Percentiles rank a stretch among this genome's conserved stretches.
phyloP scores from a whole-genome alignment of 2,329 filamentous ascomycete species.

The Hymenoscyphus repandus region DNA sequence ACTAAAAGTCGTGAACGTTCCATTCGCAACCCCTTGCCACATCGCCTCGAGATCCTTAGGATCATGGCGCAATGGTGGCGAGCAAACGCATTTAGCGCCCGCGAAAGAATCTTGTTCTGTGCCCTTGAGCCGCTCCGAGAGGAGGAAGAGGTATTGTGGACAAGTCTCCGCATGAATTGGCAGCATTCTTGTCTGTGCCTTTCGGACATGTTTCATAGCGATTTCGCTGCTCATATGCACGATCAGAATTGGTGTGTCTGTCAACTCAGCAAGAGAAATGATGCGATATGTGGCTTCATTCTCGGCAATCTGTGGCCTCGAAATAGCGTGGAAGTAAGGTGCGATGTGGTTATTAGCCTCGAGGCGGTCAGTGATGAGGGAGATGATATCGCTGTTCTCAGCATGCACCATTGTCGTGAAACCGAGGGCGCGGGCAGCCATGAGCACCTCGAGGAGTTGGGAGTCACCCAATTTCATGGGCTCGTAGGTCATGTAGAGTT shows the following conservation, averaged over 20 bases:
- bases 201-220: constrained; percentile 43
- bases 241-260: constrained; percentile 46
- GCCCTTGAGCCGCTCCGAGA: constrained; percentile 40
- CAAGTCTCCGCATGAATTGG: constrained; percentile 54
- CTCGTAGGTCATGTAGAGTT: constrained; percentile 50
- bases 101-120: constrained; percentile 37
- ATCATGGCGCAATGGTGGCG: constrained; percentile 44
- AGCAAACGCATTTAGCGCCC: constrained; percentile 51
- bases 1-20: constrained; percentile 49
- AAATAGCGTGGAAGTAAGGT: constrained; percentile 42
- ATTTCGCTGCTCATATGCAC: constrained; percentile 46
- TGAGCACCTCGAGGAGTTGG: constrained; percentile 46
- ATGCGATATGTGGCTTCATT: constrained; percentile 45
- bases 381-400: constrained; percentile 42
- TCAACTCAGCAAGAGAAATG: constrained; percentile 44
- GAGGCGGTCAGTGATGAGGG: constrained; percentile 37
- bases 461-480: constrained; percentile 44
- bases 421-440: constrained; percentile 37
- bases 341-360: constrained; percentile 35
- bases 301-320: constrained; percentile 42
- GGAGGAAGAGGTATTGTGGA: constrained; percentile 53
- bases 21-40: constrained; percentile 46
- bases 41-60: constrained; percentile 45
- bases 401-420: constrained; percentile 47
- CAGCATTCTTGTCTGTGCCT: constrained; percentile 44